Percentiles rank a stretch among this genome's conserved stretches.
Evolutionary conservation across 352 stramenopile genomes (phyloP).

Genomic region (Elongisporangium undulatum): DNA sequence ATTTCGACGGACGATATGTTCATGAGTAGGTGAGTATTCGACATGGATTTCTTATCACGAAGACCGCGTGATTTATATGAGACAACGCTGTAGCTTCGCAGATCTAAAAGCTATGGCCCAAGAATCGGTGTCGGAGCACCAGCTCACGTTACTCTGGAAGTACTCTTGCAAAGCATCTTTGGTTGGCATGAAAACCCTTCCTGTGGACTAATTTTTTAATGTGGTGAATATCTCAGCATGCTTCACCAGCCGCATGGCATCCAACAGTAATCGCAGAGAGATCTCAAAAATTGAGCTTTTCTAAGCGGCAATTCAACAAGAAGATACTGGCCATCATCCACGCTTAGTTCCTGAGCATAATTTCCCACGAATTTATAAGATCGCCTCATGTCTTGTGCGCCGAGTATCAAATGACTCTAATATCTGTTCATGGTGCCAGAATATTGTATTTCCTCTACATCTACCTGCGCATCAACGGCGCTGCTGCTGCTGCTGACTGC

Average conservation of each 20-base stretch:
- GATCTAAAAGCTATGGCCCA: slow-evolving; percentile 30
- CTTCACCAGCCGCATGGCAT: not conserved
- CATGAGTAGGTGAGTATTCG: slow-evolving; percentile 24
- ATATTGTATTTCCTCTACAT: no score
- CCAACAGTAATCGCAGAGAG: not conserved
- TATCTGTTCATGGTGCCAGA: not conserved
- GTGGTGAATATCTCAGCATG: not conserved
- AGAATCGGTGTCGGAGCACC: slow-evolving; percentile 27
- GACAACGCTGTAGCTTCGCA: slow-evolving; percentile 18
- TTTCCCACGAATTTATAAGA: no score
- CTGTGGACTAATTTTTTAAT: no score
- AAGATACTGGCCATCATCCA: no score
- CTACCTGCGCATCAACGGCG: no score
- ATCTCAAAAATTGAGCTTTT: not conserved
- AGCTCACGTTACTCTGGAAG: slow-evolving; percentile 44
- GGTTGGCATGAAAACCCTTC: no score
- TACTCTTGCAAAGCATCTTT: slow-evolving; percentile 4
- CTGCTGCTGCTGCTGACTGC: slow-evolving; percentile 3
- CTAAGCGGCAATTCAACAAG: not conserved
- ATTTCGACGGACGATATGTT: slow-evolving; percentile 56
- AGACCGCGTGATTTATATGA: not conserved
- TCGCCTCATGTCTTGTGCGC: no score
- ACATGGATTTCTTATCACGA: not conserved
- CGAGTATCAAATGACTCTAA: no score
- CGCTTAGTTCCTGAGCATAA: no score